These are phyloP conservation scores for Dalbergia cochinchinensis DNA, from an alignment of 306 rosid species.

Conservation along the genomic window DNA sequence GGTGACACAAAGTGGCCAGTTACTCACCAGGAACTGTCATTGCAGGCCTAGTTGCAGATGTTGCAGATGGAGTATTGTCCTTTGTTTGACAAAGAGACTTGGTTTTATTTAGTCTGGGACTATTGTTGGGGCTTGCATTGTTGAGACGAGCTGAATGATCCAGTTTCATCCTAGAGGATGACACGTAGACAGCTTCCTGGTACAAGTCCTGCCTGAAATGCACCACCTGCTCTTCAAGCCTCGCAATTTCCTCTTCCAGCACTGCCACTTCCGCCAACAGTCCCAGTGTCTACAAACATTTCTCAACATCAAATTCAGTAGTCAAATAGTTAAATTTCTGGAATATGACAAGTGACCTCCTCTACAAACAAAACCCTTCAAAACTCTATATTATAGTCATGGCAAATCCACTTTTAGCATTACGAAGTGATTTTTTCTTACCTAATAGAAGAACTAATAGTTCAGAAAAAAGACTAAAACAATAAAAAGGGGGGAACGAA, in stretches of 20 bases:
- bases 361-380: conserved; percentile 1
- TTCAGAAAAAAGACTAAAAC: neutral
- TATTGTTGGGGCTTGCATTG: conserved; percentile 43
- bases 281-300: conserved; percentile 64
- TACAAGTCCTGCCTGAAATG: conserved; percentile 80
- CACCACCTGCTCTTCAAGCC: conserved; percentile 87
- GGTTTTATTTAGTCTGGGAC: conserved; percentile 46
- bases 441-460: neutral
- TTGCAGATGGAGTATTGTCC: conserved; percentile 7
- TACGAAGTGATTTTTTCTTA: neutral
- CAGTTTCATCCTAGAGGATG: conserved; percentile 68
- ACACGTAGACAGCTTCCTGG: conserved; percentile 79
- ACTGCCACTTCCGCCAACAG: conserved; percentile 98
- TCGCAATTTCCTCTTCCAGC: conserved; percentile 91
- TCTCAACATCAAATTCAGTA: conserved; percentile 18
- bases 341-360: conserved; percentile 3
- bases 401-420: neutral
- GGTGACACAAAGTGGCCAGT: conserved; percentile 17
- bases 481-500: neutral
- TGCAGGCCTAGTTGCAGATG: conserved; percentile 36
- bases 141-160: conserved; percentile 51
- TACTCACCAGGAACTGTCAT: conserved; percentile 57
- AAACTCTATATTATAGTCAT: neutral
- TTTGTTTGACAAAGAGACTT: conserved; percentile 50
- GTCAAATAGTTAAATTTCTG: conserved; percentile 27